Evolutionary conservation across 495 filamentous ascomycete genomes (phyloP).

Genomic region (Aspergillus cavernicola): DNA sequence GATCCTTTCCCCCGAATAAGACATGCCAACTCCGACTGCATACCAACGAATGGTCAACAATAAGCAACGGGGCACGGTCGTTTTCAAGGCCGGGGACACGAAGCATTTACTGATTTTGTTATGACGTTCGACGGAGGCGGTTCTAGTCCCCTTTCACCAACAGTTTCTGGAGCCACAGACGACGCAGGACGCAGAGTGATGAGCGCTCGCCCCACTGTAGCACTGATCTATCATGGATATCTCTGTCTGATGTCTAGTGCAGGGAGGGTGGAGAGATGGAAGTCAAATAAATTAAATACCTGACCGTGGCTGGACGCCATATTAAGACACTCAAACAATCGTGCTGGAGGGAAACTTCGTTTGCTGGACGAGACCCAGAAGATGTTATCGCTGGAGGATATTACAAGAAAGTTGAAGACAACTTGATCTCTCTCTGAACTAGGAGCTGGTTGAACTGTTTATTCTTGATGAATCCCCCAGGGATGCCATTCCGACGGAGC

Average conservation of each 20-base stretch:
- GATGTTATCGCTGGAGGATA: background rate
- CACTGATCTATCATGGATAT: constrained; percentile 20
- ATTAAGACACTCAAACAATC: background rate
- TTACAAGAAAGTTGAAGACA: no score
- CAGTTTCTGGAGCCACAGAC: constrained; percentile 7
- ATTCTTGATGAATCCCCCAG: background rate
- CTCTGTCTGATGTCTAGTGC: no score
- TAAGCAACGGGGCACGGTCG: constrained; percentile 11
- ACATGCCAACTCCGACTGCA: constrained; percentile 3
- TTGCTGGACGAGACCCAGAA: background rate
- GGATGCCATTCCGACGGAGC: constrained; percentile 23
- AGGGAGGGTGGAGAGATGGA: no score
- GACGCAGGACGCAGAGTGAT: constrained; percentile 6
- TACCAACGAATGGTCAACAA: constrained; percentile 7
- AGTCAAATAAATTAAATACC: constrained; percentile 19
- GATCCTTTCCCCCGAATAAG: constrained; percentile 5
- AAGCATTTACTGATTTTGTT: constrained; percentile 21
- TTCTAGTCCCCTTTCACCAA: background rate
- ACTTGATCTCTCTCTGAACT: no score
- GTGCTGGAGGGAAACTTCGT: background rate
- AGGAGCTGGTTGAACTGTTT: no score
- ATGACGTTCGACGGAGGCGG: constrained; percentile 7
- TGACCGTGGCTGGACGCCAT: background rate
- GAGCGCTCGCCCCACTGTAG: constrained; percentile 13
- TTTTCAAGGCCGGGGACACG: background rate